Evolutionary conservation across 805 yeast species (phyloP).

Genomic region (Wickerhamomyces tratensis): DNA sequence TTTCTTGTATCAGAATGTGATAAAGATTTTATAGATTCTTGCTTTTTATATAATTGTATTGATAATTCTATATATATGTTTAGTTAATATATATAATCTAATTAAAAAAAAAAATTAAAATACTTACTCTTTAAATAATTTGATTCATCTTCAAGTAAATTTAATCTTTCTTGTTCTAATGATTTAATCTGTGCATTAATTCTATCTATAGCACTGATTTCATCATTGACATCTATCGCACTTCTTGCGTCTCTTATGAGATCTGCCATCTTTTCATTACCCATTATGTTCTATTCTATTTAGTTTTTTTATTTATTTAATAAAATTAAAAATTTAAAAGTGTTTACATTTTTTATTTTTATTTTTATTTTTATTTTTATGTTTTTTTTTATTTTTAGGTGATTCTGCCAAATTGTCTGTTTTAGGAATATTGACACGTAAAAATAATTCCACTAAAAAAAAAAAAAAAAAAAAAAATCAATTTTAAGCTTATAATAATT

Average conservation of each 20-base stretch:
- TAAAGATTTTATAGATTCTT: slow-evolving; percentile 13
- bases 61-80: slow-evolving; percentile 5
- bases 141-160: slow-evolving; percentile 13
- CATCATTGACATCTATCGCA: slow-evolving; percentile 41
- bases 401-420: too few species aligned
- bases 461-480: too few species aligned
- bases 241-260: slow-evolving; percentile 33
- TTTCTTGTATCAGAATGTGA: slow-evolving; percentile 19
- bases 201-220: slow-evolving; percentile 33
- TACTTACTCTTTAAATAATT: slow-evolving; percentile 10
- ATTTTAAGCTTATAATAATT: too few species aligned
- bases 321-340: too few species aligned
- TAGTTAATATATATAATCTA: too few species aligned
- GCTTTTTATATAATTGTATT: slow-evolving; percentile 7
- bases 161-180: slow-evolving; percentile 22
- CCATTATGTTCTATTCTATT: background rate
- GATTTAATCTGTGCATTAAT: slow-evolving; percentile 28
- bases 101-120: too few species aligned
- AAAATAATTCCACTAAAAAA: too few species aligned
- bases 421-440: too few species aligned
- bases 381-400: too few species aligned
- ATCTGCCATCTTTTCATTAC: slow-evolving; percentile 6
- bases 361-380: background rate
- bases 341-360: too few species aligned
- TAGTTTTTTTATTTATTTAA: too few species aligned